Base-by-base conservation (phyloP, 495 filamentous ascomycete genomes). In the Pseudevernia furfuracea region DNA sequence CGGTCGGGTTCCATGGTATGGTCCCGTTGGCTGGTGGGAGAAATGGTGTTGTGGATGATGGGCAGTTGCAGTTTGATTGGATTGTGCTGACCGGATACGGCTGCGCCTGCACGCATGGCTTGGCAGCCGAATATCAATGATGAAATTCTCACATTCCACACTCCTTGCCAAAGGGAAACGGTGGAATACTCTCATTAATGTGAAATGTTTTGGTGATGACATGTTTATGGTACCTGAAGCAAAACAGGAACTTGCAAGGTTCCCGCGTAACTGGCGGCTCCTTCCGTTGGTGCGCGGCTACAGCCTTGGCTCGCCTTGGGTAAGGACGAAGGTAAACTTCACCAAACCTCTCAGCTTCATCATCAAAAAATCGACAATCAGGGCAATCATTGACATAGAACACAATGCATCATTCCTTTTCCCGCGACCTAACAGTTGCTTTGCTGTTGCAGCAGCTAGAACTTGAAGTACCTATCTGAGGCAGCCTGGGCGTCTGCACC, bases 1-100 rank as follows among this genome's bases (percentile, higher is more conserved):
- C 41, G 44, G 10, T 63, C 58, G 34, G 43, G 58, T 44, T 66
- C 56, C 66, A 68, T 68, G 36, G 15, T 53, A 23, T 49, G 19
- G 34, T 25, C 14, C 14, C 7, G 17, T 52, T 14, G 25, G 32
- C 21, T 17, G 17, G 43, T 34, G 25, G 19, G 23, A 32, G 49
- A 17, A 7, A 53, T 28, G 28, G 10, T 30, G 1, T 53, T 28
- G 28, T 53, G 49, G 14, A 53, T 19, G 14, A 53, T 15, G 28
- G 49, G 15, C 4, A 53, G 25, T 4, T 32, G 49, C 43, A 46
- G 43, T 28, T 4, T 23, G 46, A 23, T 25, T 25, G 46, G 46
- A 28, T 49, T 23, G n/a, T n/a, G 23, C 10, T 49, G 46, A 49
- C 1, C 23, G 43, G 46, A 28, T 28, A 28, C 46, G 6, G 46